Percentiles rank a stretch among this genome's conserved stretches.
These are phyloP conservation scores for Xylogone sp. DNA, from an alignment of 2,329 filamentous ascomycete genomes.

Conservation along the genomic window DNA sequence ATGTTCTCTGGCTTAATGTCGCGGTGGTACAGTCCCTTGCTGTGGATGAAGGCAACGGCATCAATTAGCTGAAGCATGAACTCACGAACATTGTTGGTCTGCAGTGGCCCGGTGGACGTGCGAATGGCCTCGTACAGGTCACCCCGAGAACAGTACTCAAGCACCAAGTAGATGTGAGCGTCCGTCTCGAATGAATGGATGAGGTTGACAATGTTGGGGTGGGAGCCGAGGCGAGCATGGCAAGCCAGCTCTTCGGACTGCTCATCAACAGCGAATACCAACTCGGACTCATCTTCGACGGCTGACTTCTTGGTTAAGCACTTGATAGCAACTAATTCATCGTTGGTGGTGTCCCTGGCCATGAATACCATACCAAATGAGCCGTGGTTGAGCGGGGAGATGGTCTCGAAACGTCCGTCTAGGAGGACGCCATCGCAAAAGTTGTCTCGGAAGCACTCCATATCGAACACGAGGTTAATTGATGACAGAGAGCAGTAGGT, in stretches of 20 bases:
- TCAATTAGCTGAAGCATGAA: slow-evolving; percentile 96
- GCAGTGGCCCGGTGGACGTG: slow-evolving; percentile 77
- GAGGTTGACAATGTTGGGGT: slow-evolving; percentile 92
- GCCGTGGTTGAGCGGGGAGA: slow-evolving; percentile 95
- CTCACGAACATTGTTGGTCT: slow-evolving; percentile 93
- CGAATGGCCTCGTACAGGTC: slow-evolving; percentile 98
- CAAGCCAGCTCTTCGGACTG: slow-evolving; percentile 76
- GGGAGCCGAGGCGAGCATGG: slow-evolving; percentile 73
- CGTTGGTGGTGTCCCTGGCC: slow-evolving; percentile 74
- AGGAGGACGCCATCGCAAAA: slow-evolving; percentile 78
- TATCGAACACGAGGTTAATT: slow-evolving; percentile 38
- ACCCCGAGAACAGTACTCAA: slow-evolving; percentile 93
- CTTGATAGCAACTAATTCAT: slow-evolving; percentile 88
- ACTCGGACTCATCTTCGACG: slow-evolving; percentile 50
- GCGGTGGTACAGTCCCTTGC: slow-evolving; percentile 87
- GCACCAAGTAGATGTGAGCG: slow-evolving; percentile 83
- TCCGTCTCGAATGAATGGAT: slow-evolving; percentile 89
- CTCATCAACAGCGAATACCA: slow-evolving; percentile 72
- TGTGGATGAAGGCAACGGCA: slow-evolving; percentile 86
- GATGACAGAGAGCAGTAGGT: slow-evolving; percentile 5
- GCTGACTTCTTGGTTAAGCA: slow-evolving; percentile 83
- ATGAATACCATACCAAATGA: slow-evolving; percentile 99
- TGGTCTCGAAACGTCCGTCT: slow-evolving; percentile 83
- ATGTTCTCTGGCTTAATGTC: slow-evolving; percentile 99
- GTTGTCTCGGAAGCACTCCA: slow-evolving; percentile 85